Evolutionary conservation across 495 filamentous ascomycete species (phyloP).

Genomic region (Penicillium steckii): DNA sequence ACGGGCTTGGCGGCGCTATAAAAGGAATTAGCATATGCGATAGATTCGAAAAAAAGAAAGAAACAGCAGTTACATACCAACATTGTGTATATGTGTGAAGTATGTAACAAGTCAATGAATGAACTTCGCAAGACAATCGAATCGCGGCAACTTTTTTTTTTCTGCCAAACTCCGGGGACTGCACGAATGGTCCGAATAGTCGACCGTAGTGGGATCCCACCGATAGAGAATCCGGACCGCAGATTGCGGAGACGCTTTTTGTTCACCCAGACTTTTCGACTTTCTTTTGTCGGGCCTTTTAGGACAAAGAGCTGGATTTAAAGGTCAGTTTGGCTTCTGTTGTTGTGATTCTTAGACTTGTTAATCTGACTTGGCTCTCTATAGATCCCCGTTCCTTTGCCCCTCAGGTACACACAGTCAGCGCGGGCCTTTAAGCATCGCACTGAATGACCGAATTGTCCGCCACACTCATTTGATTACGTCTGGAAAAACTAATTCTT

Average conservation of each 20-base stretch:
- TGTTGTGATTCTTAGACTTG: not conserved
- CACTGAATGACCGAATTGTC: conserved; percentile 26
- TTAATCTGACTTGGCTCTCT: conserved; percentile 5
- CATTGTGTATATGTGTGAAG: conserved; percentile 29
- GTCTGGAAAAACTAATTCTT: not conserved
- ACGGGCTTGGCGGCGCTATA: conserved; percentile 68
- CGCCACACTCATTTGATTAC: conserved; percentile 32
- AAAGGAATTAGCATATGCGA: conserved; percentile 14
- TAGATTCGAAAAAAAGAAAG: not conserved
- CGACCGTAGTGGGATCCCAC: conserved; percentile 38
- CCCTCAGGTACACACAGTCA: conserved; percentile 27
- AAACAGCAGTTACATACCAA: conserved; percentile 34
- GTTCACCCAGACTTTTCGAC: conserved; percentile 19
- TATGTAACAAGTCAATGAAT: conserved; percentile 2
- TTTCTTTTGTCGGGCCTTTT: conserved; percentile 21
- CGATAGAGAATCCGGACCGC: conserved; percentile 31
- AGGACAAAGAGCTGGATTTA: conserved; percentile 23
- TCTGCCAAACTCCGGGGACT: conserved; percentile 30
- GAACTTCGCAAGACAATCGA: conserved; percentile 5
- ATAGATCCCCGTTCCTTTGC: conserved; percentile 20
- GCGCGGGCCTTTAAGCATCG: conserved; percentile 10
- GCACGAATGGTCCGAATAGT: conserved; percentile 28
- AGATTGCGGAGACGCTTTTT: conserved; percentile 34
- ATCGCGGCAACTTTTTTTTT: conserved; percentile 47
- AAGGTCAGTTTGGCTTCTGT: conserved; percentile 4